phyloP scores from a whole-genome alignment of 768 basidiomycete species.

The Tylopilus intermedius region DNA sequence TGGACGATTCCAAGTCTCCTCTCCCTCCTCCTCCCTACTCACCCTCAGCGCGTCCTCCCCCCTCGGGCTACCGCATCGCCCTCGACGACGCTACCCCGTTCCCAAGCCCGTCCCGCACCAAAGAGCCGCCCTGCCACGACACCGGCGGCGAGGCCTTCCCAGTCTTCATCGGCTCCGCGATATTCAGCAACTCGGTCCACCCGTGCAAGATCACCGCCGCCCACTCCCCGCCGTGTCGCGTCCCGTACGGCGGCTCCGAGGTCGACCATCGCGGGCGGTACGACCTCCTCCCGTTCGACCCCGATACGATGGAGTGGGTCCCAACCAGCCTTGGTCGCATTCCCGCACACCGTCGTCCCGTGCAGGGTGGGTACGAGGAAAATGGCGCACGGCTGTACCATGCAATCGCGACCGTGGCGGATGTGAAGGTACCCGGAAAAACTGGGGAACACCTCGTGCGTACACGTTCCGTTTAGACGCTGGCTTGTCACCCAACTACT shows the following conservation, averaged over 20 bases:
- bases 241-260: slow-evolving; percentile 64
- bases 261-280: slow-evolving; percentile 58
- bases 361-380: slow-evolving; percentile 77
- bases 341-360: slow-evolving; percentile 51
- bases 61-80: slow-evolving; percentile 65
- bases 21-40: slow-evolving; percentile 13
- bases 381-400: slow-evolving; percentile 64
- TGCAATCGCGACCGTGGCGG: slow-evolving; percentile 49
- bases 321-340: slow-evolving; percentile 54
- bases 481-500: background rate
- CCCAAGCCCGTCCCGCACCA: slow-evolving; percentile 39
- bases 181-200: slow-evolving; percentile 63
- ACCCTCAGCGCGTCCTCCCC: slow-evolving; percentile 33
- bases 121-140: slow-evolving; percentile 52
- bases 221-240: slow-evolving; percentile 47
- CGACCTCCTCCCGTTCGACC: slow-evolving; percentile 69
- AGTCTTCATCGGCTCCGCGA: slow-evolving; percentile 69
- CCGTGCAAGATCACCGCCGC: slow-evolving; percentile 76
- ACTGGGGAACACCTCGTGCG: slow-evolving; percentile 64
- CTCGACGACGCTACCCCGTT: slow-evolving; percentile 37
- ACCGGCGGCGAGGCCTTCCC: slow-evolving; percentile 47
- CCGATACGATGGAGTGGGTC: slow-evolving; percentile 72
- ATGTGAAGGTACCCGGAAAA: slow-evolving; percentile 67
- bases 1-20: slow-evolving; percentile 2
- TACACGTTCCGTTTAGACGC: background rate